Base-by-base conservation (phyloP, 2,329 filamentous ascomycete species). In the Alternaria solani region DNA sequence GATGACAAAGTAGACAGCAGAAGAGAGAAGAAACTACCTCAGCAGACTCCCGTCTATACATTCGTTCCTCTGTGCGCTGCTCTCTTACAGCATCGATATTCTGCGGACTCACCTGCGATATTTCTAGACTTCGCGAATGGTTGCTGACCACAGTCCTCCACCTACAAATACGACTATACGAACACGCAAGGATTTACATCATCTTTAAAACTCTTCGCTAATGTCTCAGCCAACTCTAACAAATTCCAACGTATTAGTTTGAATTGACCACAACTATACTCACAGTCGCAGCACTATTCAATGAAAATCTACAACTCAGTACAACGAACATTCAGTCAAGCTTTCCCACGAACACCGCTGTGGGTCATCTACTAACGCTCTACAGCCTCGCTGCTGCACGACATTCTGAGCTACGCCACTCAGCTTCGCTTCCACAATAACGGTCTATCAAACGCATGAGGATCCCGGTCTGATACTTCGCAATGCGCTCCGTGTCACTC, bases 381-480 rank as follows among this genome's bases (percentile, higher is more conserved):
- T 16, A 18, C 47, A 25, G 48, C 32, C 23, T 43, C 32, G n/a
- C 20, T 48, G 34, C 58, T 57, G 42, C 54, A 61, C 30, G 54
- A 61, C 58, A 61, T 38, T 5, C 28, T 34, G 14, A 18, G 11
- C 28, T 46, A 18, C 44, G 51, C 49, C 23, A 38, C 42, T 49
- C 44, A 41, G 26, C 11, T 28, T 43, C 30, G 44, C 38, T 42
- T 28, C 46, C 26, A 46, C 20, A 9, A 28, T 5, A 26, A 28
- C 41, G 32, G 26, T 26, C 16, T 42, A 26, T 58, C 20, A 41
- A 38, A 20, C 36, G 30, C 32, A 26, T 16, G 38, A 38, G 36
- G 36, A 46, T 47, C 46, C 12, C 39, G 18, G 28, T 7, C 44
- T 38, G 39, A 51, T 20, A 16, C 41, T 32, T 44, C n/a, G 30